These are phyloP conservation scores for Phytophthora europaea DNA, from an alignment of 352 stramenopile genomes.

Conservation along the genomic window DNA sequence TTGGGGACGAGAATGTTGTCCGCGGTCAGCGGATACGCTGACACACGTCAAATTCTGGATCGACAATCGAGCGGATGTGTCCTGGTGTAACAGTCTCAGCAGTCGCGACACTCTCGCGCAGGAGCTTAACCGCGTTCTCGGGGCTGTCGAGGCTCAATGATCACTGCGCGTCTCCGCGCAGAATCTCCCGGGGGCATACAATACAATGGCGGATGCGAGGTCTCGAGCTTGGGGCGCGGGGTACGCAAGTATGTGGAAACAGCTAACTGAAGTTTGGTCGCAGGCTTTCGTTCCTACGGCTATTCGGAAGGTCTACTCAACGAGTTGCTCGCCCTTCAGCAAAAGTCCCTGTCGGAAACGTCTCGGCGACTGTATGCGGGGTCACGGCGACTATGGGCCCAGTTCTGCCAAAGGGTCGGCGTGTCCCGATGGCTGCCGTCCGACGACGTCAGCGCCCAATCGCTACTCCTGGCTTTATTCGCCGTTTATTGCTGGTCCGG, in stretches of 20 bases:
- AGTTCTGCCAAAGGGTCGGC: not conserved
- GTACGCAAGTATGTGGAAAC: not conserved
- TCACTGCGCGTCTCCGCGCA: not conserved
- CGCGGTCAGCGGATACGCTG: not conserved
- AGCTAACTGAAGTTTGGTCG: not conserved
- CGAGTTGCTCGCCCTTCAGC: not conserved
- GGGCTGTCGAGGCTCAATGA: not conserved
- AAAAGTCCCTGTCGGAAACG: not conserved
- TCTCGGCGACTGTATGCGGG: not conserved
- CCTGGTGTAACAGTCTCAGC: not conserved
- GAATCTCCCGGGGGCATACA: not conserved
- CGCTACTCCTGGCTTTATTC: not conserved
- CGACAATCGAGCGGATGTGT: not conserved
- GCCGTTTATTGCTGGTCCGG: not conserved
- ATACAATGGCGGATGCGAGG: not conserved
- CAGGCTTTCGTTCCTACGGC: not conserved
- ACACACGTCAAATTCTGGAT: not conserved
- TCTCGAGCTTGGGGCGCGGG: not conserved
- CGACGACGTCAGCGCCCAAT: not conserved
- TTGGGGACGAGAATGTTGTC: not conserved
- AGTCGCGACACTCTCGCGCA: not conserved
- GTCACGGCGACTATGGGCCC: not conserved
- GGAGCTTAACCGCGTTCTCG: not conserved
- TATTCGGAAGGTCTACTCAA: not conserved
- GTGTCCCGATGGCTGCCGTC: not conserved